phyloP scores from a whole-genome alignment of 305 asterid species.

The Fraxinus nigra region DNA sequence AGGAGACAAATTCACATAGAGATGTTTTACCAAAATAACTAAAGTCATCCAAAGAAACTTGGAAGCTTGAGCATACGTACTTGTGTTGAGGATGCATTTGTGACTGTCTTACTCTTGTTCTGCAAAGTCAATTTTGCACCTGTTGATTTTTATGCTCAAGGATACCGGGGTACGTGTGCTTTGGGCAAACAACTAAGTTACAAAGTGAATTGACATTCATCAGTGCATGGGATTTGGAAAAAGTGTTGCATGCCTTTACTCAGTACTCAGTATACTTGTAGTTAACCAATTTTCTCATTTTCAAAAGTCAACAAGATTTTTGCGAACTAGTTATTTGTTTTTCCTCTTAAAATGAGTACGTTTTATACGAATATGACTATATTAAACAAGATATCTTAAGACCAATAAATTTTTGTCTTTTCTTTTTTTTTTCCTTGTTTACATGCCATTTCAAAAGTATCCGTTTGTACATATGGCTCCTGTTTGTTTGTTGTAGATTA shows the following conservation, averaged over 20 bases:
- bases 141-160: background rate
- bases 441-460: background rate
- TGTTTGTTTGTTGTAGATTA: background rate
- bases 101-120: background rate
- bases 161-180: background rate
- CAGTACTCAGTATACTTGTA: background rate
- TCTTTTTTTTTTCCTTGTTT: background rate
- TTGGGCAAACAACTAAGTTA: background rate
- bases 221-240: background rate
- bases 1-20: background rate
- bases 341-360: background rate
- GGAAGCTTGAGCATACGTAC: background rate
- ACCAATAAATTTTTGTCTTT: background rate
- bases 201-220: background rate
- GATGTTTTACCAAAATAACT: background rate
- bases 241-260: background rate
- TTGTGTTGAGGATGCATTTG: background rate
- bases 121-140: background rate
- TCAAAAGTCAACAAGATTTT: background rate
- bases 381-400: background rate
- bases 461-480: background rate
- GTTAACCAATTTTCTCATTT: background rate
- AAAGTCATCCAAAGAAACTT: background rate
- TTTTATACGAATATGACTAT: background rate
- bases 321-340: background rate